Percentiles rank a stretch among this genome's conserved stretches.
phyloP scores from a whole-genome alignment of 495 filamentous ascomycete genomes.

The Bacidia rubella region DNA sequence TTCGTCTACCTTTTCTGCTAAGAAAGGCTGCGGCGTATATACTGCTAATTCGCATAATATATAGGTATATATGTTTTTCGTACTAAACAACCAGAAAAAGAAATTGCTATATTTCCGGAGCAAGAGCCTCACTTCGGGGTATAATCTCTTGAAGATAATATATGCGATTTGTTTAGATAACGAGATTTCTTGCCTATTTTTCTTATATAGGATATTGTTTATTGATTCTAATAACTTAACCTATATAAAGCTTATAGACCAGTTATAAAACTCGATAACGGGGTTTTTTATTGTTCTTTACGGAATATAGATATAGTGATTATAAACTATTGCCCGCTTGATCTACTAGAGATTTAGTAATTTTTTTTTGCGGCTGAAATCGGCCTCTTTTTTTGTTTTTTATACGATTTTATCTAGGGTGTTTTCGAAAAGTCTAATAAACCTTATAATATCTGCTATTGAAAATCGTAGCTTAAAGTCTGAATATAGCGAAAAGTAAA shows the following conservation, averaged over 20 bases:
- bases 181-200: background rate
- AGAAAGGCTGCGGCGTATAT: background rate
- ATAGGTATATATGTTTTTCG: background rate
- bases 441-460: background rate
- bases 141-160: background rate
- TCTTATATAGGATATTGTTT: background rate
- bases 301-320: background rate
- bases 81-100: background rate
- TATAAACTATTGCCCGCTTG: slow-evolving; percentile 1
- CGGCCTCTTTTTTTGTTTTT: no score
- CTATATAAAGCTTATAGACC: background rate
- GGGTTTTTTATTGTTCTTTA: no score
- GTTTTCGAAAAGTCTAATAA: no score
- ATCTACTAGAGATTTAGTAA: no score
- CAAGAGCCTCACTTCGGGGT: background rate
- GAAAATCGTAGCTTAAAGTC: background rate
- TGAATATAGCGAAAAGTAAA: background rate
- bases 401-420: background rate
- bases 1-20: background rate
- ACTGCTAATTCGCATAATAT: background rate
- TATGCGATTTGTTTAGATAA: background rate
- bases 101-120: background rate
- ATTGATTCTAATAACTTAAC: background rate
- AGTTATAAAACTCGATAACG: background rate
- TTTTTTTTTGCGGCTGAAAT: no score